A percentile compares a stretch with the other conserved stretches of the same genome.
Conservation (phyloP, 2,329 filamentous ascomycete genomes). For the Microthyrium microscopicum region DNA sequence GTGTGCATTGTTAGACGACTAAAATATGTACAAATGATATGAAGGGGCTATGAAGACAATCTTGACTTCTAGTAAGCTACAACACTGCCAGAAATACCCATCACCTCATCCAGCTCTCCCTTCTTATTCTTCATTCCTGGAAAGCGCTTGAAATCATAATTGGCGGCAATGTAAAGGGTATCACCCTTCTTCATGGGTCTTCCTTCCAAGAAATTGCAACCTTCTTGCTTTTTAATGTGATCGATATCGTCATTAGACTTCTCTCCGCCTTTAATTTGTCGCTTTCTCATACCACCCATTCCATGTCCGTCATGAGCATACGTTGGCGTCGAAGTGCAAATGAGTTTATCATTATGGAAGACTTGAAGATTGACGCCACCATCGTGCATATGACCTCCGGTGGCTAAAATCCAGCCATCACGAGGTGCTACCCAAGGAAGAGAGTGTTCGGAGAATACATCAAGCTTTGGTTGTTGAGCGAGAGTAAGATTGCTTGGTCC, state of each 20-base stretch:
- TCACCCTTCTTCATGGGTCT: constrained; percentile 2
- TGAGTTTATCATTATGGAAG: constrained; percentile 1
- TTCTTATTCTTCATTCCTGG: constrained; percentile 4
- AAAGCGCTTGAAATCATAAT: constrained; percentile 1
- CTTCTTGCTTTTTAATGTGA: background rate
- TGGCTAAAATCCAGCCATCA: background rate
- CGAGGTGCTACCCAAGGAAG: background rate
- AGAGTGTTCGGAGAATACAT: constrained; percentile 3
- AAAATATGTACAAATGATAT: too few relatives aligned
- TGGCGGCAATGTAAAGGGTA: background rate
- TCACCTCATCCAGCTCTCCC: constrained; percentile 4
- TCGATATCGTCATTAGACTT: background rate
- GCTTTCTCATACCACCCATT: background rate
- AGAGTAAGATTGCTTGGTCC: constrained; percentile 2
- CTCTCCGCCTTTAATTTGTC: background rate
- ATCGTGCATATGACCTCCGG: constrained; percentile 7
- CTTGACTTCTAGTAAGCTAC: constrained; percentile 1
- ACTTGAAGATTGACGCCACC: constrained; percentile 1
- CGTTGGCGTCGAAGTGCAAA: background rate
- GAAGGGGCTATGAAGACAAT: too few relatives aligned
- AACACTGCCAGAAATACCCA: constrained; percentile 2
- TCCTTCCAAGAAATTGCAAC: background rate
- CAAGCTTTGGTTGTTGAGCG: background rate
- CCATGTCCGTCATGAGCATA: background rate
- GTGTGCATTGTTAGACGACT: too few relatives aligned